Conservation (phyloP, 164 flowering plant species). For the Sedum album region DNA sequence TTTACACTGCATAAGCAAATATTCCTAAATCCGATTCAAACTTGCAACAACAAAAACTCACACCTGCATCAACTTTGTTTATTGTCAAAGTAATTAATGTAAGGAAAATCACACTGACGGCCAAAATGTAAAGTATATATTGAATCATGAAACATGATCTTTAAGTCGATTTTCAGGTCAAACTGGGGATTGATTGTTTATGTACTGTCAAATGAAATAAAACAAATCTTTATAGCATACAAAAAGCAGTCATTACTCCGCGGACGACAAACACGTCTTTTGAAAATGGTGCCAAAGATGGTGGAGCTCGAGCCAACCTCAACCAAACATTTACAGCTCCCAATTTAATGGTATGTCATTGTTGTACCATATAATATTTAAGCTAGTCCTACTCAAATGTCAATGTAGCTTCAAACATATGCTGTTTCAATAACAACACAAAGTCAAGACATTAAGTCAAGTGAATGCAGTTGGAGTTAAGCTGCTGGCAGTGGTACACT, state of each 20-base stretch:
- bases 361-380: neutral
- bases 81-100: no score
- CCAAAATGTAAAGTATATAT: no score
- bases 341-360: neutral
- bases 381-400: neutral
- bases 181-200: no score
- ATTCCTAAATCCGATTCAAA: no score
- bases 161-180: no score
- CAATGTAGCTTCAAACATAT: neutral
- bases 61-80: no score
- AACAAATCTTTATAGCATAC: neutral
- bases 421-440: neutral
- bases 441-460: neutral
- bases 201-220: neutral
- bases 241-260: neutral
- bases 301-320: slow-evolving; percentile 8
- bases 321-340: slow-evolving; percentile 3
- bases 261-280: neutral
- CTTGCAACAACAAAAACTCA: no score
- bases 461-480: neutral
- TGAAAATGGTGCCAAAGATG: neutral
- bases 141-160: no score
- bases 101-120: no score
- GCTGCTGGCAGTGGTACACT: neutral
- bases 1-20: no score